A percentile compares a stretch with the other conserved stretches of the same genome.
Evolutionary conservation across 768 basidiomycete species (phyloP).

Genomic region (Trametes cubensis): DNA sequence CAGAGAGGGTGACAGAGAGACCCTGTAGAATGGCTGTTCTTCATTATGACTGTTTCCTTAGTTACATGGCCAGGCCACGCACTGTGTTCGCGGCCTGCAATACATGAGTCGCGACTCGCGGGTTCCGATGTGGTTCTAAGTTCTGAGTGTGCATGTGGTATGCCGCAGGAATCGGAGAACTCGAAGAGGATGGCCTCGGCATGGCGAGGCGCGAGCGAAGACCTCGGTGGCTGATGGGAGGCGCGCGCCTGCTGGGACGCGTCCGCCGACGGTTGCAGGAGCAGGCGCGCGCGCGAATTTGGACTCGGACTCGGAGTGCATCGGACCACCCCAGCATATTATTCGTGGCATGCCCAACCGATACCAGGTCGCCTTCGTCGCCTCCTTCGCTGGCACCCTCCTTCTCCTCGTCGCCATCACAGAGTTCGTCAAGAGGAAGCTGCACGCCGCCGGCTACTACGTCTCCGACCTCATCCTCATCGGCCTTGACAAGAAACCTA

Average conservation of each 20-base stretch:
- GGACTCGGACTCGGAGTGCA: not conserved
- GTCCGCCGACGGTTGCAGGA: too few species aligned
- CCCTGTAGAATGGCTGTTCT: not conserved
- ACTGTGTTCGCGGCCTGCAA: not conserved
- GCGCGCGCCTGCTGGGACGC: too few species aligned
- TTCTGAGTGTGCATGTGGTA: not conserved
- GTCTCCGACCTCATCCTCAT: slow-evolving; percentile 62
- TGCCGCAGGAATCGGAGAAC: too few species aligned
- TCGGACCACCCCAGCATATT: not conserved
- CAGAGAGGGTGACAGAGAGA: too few species aligned
- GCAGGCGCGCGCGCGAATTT: not conserved
- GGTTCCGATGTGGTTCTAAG: not conserved
- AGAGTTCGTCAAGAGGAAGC: slow-evolving; percentile 44
- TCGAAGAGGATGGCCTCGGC: slow-evolving; percentile 10
- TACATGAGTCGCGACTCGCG: not conserved
- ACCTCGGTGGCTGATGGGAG: not conserved
- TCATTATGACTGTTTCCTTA: slow-evolving; percentile 4
- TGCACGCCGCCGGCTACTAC: slow-evolving; percentile 60
- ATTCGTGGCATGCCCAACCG: slow-evolving; percentile 53
- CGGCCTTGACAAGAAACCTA: slow-evolving; percentile 47
- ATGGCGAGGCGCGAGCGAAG: not conserved
- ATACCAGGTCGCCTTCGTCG: slow-evolving; percentile 56
- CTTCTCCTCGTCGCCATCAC: slow-evolving; percentile 48
- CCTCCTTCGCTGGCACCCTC: slow-evolving; percentile 53
- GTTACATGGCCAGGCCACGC: not conserved